phyloP scores from a whole-genome alignment of 2,329 filamentous ascomycete species.

The Aspergillus proliferans region DNA sequence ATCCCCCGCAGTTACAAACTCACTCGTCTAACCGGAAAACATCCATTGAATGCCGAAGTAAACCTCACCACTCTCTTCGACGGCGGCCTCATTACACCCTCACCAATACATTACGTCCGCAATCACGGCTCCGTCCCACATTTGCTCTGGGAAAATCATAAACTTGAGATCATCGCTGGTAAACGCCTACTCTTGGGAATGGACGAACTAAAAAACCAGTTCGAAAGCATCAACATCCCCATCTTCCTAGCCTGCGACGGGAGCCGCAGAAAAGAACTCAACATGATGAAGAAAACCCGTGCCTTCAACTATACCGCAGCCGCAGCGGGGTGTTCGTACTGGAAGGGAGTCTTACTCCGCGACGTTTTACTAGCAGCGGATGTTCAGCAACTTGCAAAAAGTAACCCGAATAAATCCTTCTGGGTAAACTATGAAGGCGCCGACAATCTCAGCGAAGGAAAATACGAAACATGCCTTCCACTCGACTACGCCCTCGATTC shows the following conservation, averaged over 20 bases:
- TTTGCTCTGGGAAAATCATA: constrained; percentile 46
- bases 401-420: constrained; percentile 14
- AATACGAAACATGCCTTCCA: constrained; percentile 44
- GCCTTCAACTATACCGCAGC: constrained; percentile 45
- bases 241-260: constrained; percentile 46
- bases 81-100: constrained; percentile 47
- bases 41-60: constrained; percentile 49
- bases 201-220: constrained; percentile 41
- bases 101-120: constrained; percentile 47
- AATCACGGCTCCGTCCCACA: constrained; percentile 50
- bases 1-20: constrained; percentile 43
- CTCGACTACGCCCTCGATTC: constrained; percentile 46
- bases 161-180: constrained; percentile 40
- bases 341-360: constrained; percentile 43
- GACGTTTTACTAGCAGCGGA: constrained; percentile 42
- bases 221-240: constrained; percentile 44
- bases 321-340: constrained; percentile 46
- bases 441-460: constrained; percentile 43
- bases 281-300: constrained; percentile 44
- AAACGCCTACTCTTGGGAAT: constrained; percentile 36
- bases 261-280: constrained; percentile 48
- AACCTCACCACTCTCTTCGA: constrained; percentile 39
- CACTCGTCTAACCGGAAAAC: constrained; percentile 48
- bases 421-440: constrained; percentile 49
- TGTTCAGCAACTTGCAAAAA: constrained; percentile 17